Conservation (phyloP, 768 basidiomycete genomes). For the Chlorophyllum brunneum region DNA sequence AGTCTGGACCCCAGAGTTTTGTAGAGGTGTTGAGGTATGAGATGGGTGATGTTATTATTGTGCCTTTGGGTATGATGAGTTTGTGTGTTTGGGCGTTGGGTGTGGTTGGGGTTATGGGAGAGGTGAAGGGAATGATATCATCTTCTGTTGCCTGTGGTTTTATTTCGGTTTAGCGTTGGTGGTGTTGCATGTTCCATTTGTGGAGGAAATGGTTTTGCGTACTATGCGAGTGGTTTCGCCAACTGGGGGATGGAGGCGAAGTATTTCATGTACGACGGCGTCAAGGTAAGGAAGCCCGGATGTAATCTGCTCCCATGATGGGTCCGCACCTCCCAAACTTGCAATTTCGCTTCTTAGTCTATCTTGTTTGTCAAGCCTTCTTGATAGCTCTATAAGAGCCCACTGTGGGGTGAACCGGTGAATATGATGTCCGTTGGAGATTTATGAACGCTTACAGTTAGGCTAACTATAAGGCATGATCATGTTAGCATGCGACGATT, state of each 20-base stretch:
- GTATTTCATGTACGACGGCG: slow-evolving; percentile 39
- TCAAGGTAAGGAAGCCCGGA: slow-evolving; percentile 53
- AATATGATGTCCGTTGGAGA: neutral
- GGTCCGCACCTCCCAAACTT: slow-evolving; percentile 38
- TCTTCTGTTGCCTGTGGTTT: slow-evolving; percentile 41
- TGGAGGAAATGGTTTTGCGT: slow-evolving; percentile 15
- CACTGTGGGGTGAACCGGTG: slow-evolving; percentile 30
- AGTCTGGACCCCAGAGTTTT: slow-evolving; percentile 57
- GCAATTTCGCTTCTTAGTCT: slow-evolving; percentile 48
- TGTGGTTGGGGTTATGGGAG: slow-evolving; percentile 42
- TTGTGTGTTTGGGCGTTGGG: slow-evolving; percentile 35
- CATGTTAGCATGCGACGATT: neutral
- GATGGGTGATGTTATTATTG: slow-evolving; percentile 39
- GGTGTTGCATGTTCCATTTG: no score
- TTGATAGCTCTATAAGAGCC: slow-evolving; percentile 54
- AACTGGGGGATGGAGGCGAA: slow-evolving; percentile 37
- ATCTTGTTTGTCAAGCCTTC: slow-evolving; percentile 39
- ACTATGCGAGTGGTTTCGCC: slow-evolving; percentile 34
- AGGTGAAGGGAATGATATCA: slow-evolving; percentile 54
- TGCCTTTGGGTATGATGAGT: slow-evolving; percentile 46
- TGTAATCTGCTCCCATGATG: slow-evolving; percentile 50
- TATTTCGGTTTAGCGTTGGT: neutral
- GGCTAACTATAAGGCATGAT: slow-evolving; percentile 23
- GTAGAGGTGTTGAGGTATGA: slow-evolving; percentile 45
- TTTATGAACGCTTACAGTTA: slow-evolving; percentile 30